Evolutionary conservation across 192 early-diverging fungal genomes (phyloP).

Genomic region (Backusella circina): DNA sequence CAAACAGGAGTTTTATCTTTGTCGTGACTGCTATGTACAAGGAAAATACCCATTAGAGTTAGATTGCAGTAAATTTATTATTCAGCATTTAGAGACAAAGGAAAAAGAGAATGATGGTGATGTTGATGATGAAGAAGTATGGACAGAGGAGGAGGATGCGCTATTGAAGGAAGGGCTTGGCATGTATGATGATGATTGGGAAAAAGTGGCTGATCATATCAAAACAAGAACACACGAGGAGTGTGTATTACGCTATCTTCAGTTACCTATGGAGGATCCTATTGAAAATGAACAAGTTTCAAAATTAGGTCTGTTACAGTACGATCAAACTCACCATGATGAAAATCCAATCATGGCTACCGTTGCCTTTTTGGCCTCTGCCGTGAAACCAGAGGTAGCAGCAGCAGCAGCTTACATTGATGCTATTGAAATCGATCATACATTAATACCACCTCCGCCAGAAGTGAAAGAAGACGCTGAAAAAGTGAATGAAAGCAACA

Average conservation of each 20-base stretch:
- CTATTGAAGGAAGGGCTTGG: conserved; percentile 89
- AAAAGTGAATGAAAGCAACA: conserved; percentile 12
- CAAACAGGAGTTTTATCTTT: neutral
- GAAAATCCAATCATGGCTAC: conserved; percentile 55
- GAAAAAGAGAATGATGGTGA: conserved; percentile 46
- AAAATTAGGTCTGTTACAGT: conserved; percentile 67
- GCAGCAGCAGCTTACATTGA: conserved; percentile 68
- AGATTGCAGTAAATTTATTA: conserved; percentile 2
- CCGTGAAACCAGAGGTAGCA: conserved; percentile 85
- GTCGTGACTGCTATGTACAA: conserved; percentile 12
- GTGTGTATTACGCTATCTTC: conserved; percentile 86
- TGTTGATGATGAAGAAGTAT: conserved; percentile 43
- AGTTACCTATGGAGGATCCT: conserved; percentile 86
- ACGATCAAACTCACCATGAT: conserved; percentile 49
- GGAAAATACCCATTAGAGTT: conserved; percentile 17
- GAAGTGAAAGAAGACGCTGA: neutral
- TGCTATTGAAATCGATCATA: neutral
- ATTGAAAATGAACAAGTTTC: conserved; percentile 49
- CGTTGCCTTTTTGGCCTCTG: conserved; percentile 84
- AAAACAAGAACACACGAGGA: conserved; percentile 87
- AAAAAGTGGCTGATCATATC: conserved; percentile 87
- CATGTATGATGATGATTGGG: conserved; percentile 93
- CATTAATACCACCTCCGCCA: conserved; percentile 7
- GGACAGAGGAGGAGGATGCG: conserved; percentile 90
- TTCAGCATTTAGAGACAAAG: conserved; percentile 39